Percentiles rank a stretch among this genome's conserved stretches.
phyloP scores from a whole-genome alignment of 345 rosid genomes.

The Hibiscus syriacus region DNA sequence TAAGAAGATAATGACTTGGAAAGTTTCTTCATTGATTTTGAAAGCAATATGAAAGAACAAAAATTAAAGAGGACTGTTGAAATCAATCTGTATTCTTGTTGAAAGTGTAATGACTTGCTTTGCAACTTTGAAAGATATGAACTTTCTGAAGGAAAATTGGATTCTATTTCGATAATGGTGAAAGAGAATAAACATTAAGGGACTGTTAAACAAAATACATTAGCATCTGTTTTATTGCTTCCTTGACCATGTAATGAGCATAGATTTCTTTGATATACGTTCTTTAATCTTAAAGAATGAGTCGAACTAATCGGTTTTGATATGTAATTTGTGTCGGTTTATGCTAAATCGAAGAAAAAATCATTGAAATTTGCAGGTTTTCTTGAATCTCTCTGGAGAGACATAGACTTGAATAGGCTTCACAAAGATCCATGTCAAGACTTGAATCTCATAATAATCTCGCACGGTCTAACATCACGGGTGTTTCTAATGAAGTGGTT shows the following conservation, averaged over 20 bases:
- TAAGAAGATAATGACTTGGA: background rate
- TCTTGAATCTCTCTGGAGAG: conserved; percentile 94
- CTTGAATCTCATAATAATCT: conserved; percentile 70
- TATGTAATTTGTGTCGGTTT: background rate
- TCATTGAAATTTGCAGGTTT: conserved; percentile 46
- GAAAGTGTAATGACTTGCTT: background rate
- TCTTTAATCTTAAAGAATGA: background rate
- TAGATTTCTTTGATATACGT: background rate
- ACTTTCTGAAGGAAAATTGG: background rate
- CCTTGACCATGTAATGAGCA: no score
- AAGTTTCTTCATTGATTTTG: background rate
- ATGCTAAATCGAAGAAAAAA: background rate
- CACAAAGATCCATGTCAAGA: conserved; percentile 50
- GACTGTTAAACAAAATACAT: background rate
- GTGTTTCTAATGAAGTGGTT: conserved; percentile 99
- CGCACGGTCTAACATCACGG: conserved; percentile 72
- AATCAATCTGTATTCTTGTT: background rate
- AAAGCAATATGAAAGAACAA: background rate
- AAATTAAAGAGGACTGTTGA: background rate
- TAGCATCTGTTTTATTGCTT: no score
- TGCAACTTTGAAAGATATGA: background rate
- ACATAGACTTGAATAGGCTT: conserved; percentile 76
- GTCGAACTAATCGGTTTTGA: background rate
- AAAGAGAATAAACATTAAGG: background rate
- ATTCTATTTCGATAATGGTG: background rate